Evolutionary conservation across 805 yeast genomes (phyloP), one percentile per base, ranked within the genome.

Genomic region (Yarrowia yakushimensis): DNA sequence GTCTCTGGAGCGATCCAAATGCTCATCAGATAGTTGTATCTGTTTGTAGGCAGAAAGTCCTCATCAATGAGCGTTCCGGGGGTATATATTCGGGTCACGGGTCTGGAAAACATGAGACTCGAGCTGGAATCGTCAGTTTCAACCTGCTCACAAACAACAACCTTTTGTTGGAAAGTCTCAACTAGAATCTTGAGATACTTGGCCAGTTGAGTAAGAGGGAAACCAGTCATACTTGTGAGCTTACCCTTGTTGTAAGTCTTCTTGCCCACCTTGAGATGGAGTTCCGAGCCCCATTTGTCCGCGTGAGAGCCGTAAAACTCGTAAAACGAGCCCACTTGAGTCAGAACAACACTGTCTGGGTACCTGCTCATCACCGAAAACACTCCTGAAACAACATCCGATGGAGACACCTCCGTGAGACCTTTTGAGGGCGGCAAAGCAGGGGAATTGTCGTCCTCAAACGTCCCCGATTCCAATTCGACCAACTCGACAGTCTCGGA

Each of bases 41-140:
- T 80, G 64, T 82, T 83, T 63, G 83, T 83, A 70, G 90, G 88
- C 69, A 93, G 76, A 65, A 93, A 85, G 0, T 87, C 84, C 68
- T 93, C 97, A 69, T 90, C 97, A 11, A 93, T 82, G 33, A 93
- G 79, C 0, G 98, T 93, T 0, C 99, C 99, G 0, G 97, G 97
- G 0, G 97, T 87, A 1, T 94, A 83, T 8, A 93, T 83, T 42
- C 97, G 77, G 7, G 90, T 81, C 0, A 94, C 84, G 33, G 88
- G 85, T 48, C 99, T 77, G 3, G 52, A 28, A 30, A 45, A 45
- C 36, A 12, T 12, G 9, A 45, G 13, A 4, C 3, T 17, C 7
- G 33, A 9, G 23, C 18, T 30, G 34, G 17, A 6, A 3, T 28
- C 34, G 13, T 45, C 50, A 55, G 66, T 70, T 69, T 66, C 93